Evolutionary conservation across 108 stramenopile genomes (phyloP).

Genomic region (Fragilaria crotonensis): DNA sequence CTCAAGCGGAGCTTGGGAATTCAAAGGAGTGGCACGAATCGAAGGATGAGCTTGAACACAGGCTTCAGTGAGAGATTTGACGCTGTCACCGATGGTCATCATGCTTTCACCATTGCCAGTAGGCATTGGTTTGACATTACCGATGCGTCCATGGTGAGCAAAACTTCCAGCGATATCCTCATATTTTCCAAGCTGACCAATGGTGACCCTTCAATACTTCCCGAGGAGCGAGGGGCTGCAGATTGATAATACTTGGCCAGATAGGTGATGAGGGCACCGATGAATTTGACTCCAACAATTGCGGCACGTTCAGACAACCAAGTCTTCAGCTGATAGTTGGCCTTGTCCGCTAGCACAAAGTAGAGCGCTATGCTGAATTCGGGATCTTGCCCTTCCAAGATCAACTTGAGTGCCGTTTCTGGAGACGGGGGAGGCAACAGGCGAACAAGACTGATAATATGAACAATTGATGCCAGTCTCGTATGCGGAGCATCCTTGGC

Average conservation of each 20-base stretch:
- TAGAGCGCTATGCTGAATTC: constrained; percentile 80
- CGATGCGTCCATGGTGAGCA: constrained; percentile 42
- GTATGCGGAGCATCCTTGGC: constrained; percentile 36
- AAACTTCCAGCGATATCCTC: constrained; percentile 42
- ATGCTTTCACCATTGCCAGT: constrained; percentile 14
- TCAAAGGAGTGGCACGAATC: constrained; percentile 14
- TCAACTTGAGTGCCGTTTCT: constrained; percentile 49
- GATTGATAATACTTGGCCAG: constrained; percentile 52
- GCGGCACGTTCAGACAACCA: constrained; percentile 63
- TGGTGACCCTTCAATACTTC: constrained; percentile 18
- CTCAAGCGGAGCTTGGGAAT: constrained; percentile 2
- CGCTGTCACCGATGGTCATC: constrained; percentile 52
- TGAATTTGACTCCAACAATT: constrained; percentile 27
- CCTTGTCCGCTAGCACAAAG: constrained; percentile 81
- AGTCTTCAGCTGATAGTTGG: constrained; percentile 60
- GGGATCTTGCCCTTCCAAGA: constrained; percentile 68
- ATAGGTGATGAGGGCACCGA: constrained; percentile 50
- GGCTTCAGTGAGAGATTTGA: constrained; percentile 60
- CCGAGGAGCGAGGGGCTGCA: constrained; percentile 34
- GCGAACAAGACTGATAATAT: constrained; percentile 72
- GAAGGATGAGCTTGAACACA: constrained; percentile 48
- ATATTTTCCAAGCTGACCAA: constrained; percentile 77
- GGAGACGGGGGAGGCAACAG: constrained; percentile 49
- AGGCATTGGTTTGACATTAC: constrained; percentile 43
- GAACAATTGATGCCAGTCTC: constrained; percentile 60